phyloP scores from a whole-genome alignment of 768 basidiomycete species.

The Agrocybe pediades region DNA sequence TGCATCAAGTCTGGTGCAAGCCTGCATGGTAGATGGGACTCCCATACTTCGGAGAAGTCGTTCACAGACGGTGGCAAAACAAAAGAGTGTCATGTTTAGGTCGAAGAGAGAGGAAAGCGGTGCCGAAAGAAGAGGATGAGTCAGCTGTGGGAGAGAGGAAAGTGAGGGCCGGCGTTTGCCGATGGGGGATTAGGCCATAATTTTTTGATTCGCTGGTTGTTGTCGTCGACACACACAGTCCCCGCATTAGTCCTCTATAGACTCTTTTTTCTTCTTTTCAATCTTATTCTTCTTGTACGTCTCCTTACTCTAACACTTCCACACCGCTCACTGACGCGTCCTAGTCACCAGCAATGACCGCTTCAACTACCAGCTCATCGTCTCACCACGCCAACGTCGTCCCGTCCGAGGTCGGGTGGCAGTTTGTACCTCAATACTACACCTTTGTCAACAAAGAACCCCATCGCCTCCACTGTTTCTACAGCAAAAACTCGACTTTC shows the following conservation, averaged over 20 bases:
- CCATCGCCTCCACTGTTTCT: conserved; percentile 96
- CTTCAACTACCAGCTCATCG: conserved; percentile 38
- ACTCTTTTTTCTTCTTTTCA: conserved; percentile 27
- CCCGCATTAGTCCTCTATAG: conserved; percentile 36
- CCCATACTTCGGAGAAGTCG: no score
- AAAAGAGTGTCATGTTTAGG: no score
- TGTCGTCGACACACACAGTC: conserved; percentile 30
- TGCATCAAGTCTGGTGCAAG: no score
- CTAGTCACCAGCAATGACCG: conserved; percentile 34
- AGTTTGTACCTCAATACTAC: conserved; percentile 99
- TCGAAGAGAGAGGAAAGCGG: not conserved
- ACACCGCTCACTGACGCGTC: not conserved
- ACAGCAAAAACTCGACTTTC: conserved; percentile 97
- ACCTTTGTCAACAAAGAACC: conserved; percentile 99
- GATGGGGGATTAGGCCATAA: conserved; percentile 24
- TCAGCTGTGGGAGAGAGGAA: not conserved
- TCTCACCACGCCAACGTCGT: conserved; percentile 62
- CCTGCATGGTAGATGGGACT: no score
- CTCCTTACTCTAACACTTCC: not conserved
- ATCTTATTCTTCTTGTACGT: conserved; percentile 33
- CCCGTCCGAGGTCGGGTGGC: conserved; percentile 98
- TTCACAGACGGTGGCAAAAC: no score
- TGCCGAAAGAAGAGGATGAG: not conserved
- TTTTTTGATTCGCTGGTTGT: conserved; percentile 31
- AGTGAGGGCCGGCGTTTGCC: conserved; percentile 22